Evolutionary conservation across 768 basidiomycete species (phyloP).

Genomic region (Infundibulicybe gibba): DNA sequence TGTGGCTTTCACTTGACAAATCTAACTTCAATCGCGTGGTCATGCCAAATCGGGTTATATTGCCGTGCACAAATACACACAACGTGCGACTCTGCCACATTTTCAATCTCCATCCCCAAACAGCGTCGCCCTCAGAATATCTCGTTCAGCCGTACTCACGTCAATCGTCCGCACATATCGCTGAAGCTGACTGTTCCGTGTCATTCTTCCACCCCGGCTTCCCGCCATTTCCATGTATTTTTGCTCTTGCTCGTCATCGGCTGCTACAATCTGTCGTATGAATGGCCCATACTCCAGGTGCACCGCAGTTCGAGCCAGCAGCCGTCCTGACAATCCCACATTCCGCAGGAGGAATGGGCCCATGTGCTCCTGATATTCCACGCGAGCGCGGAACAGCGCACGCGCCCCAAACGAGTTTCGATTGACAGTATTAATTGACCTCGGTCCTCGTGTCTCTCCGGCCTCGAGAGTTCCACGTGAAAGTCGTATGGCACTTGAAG

Average conservation of each 20-base stretch:
- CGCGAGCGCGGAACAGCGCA: slow-evolving; percentile 36
- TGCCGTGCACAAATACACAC: slow-evolving; percentile 25
- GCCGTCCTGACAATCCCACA: slow-evolving; percentile 35
- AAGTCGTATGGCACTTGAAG: slow-evolving; percentile 38
- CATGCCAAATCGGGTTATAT: slow-evolving; percentile 36
- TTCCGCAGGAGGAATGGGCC: slow-evolving; percentile 45
- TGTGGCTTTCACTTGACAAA: too few relatives aligned
- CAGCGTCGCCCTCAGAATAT: too few relatives aligned
- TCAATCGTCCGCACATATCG: slow-evolving; percentile 38
- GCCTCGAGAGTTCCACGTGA: slow-evolving; percentile 40
- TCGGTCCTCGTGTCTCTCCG: slow-evolving; percentile 23
- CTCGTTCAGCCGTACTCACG: too few relatives aligned
- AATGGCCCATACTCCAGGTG: slow-evolving; percentile 71
- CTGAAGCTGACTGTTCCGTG: slow-evolving; percentile 50
- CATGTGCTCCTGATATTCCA: slow-evolving; percentile 39
- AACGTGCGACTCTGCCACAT: slow-evolving; percentile 21
- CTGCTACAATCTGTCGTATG: slow-evolving; percentile 58
- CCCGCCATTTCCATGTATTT: slow-evolving; percentile 14
- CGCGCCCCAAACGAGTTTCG: slow-evolving; percentile 24
- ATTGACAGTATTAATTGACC: slow-evolving; percentile 20
- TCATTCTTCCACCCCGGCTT: slow-evolving; percentile 35
- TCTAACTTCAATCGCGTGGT: slow-evolving; percentile 20
- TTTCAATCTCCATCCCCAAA: too few relatives aligned
- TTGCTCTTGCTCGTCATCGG: slow-evolving; percentile 56
- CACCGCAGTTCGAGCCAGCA: slow-evolving; percentile 41